phyloP scores from a whole-genome alignment of 2,329 filamentous ascomycete species.

The Emergomyces pasteurianus region DNA sequence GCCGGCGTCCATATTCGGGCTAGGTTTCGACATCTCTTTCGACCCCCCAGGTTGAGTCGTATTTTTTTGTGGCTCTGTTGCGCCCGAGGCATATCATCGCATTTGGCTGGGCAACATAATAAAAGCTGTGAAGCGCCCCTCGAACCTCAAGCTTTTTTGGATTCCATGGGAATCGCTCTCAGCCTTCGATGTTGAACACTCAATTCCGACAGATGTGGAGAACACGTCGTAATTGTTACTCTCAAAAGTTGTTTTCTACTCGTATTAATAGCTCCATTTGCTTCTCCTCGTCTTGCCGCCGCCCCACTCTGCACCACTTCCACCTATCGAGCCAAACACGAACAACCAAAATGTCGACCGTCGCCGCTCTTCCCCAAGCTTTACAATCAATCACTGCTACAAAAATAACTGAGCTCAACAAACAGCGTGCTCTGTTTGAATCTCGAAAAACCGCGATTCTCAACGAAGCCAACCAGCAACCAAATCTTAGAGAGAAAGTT shows the following conservation, averaged over 20 bases:
- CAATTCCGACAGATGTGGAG: neutral
- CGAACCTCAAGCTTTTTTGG: neutral
- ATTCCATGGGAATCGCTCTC: neutral
- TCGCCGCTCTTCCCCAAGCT: conserved; percentile 39
- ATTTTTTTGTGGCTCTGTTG: too few species aligned
- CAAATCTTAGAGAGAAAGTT: conserved; percentile 21
- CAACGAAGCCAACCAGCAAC: conserved; percentile 18
- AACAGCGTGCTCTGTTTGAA: conserved; percentile 40
- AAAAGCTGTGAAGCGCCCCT: neutral
- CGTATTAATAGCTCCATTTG: too few species aligned
- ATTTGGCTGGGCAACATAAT: too few species aligned
- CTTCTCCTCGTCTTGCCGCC: neutral
- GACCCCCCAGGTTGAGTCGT: too few species aligned
- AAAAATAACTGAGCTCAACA: conserved; percentile 46
- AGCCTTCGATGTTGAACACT: neutral
- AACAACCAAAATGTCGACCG: conserved; percentile 17
- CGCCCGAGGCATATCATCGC: too few species aligned
- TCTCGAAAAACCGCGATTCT: conserved; percentile 34
- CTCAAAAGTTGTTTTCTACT: too few species aligned
- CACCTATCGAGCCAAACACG: neutral
- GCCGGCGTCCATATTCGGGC: neutral
- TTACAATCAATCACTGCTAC: conserved; percentile 44
- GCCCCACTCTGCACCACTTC: too few species aligned
- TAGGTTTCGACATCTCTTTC: neutral
- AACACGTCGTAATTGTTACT: too few species aligned